Base-by-base conservation (phyloP, 2,329 filamentous ascomycete genomes). In the Aureobasidium melanogenum region DNA sequence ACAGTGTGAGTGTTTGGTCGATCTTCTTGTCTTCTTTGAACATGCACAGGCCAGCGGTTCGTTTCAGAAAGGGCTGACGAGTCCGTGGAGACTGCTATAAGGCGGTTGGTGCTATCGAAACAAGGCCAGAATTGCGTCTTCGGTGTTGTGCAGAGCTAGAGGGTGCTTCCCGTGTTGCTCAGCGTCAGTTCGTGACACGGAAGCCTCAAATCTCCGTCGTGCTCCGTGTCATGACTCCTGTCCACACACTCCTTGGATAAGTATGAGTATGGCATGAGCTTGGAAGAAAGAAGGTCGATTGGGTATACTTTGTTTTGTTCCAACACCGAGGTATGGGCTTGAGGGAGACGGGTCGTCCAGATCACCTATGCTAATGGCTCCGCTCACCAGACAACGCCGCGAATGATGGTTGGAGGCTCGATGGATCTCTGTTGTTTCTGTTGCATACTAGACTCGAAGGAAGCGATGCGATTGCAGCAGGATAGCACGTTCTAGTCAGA, bases 1-100 rank as follows among this genome's bases (percentile, higher is more conserved):
- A 32, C 32, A 24, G 14, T 24, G 32, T 39, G 7, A 14, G 26
- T 38, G 19, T 36, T 15, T 36, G 19, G n/a, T 24, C 36, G 39
- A 43, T 26, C 32, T 10, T 46, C 44, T 7, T n/a, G 44, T 26
- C 17, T 28, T 48, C 34, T 48, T 48, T 58, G 22, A 48, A 59
- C 56, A 47, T 39, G 56, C 56, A 59, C 56, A 59, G 56, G 56
- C 56, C 56, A 59, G 56, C 34, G 15, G 56, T 59, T 59, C 56
- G 44, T 50, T 22, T 28, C 32, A 39, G 22, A 41, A 22, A 19
- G 32, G 30, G 43, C 54, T 46, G 54, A 50, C 32, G 56, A 50
- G 43, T 32, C 46, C 26, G 34, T 59, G 14, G 43, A 32, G 43
- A 48, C 30, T 39, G 44, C 24, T 59, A 50, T 32, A 59, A 59